Conservation (phyloP, 2,329 filamentous ascomycete species). For the Onygenales sp. region DNA sequence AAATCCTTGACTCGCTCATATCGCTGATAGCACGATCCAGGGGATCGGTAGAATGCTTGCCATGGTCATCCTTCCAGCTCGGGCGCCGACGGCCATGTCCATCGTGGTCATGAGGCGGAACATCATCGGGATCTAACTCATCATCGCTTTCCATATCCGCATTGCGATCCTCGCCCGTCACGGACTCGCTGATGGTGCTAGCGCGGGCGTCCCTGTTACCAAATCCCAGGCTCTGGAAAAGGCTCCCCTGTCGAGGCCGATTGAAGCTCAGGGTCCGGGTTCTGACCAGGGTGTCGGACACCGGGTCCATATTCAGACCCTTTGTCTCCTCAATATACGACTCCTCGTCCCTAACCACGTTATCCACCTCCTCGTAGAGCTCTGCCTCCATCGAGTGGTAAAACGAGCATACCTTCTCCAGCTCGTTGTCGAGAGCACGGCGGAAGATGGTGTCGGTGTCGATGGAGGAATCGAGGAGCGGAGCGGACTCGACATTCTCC, state of each 20-base stretch:
- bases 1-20: slow-evolving; percentile 38
- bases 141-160: slow-evolving; percentile 50
- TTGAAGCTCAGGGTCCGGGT: slow-evolving; percentile 31
- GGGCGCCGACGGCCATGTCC: slow-evolving; percentile 28
- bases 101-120: slow-evolving; percentile 14
- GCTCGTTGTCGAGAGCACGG: slow-evolving; percentile 71
- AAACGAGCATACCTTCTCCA: slow-evolving; percentile 91
- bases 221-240: slow-evolving; percentile 43
- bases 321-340: slow-evolving; percentile 52
- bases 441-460: slow-evolving; percentile 77
- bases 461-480: slow-evolving; percentile 59
- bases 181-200: slow-evolving; percentile 38
- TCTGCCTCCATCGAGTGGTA: slow-evolving; percentile 84
- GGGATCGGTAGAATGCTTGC: slow-evolving; percentile 19
- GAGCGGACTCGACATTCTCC: slow-evolving; percentile 72
- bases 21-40: slow-evolving; percentile 22
- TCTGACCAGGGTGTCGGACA: slow-evolving; percentile 33
- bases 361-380: slow-evolving; percentile 69
- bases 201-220: slow-evolving; percentile 16
- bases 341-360: slow-evolving; percentile 65
- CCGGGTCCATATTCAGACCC: slow-evolving; percentile 33
- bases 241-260: slow-evolving; percentile 37
- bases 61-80: slow-evolving; percentile 25
- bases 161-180: slow-evolving; percentile 48
- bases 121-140: no score